These are phyloP conservation scores for Colletotrichum cereale DNA, from an alignment of 2,329 filamentous ascomycete species.

Conservation along the genomic window DNA sequence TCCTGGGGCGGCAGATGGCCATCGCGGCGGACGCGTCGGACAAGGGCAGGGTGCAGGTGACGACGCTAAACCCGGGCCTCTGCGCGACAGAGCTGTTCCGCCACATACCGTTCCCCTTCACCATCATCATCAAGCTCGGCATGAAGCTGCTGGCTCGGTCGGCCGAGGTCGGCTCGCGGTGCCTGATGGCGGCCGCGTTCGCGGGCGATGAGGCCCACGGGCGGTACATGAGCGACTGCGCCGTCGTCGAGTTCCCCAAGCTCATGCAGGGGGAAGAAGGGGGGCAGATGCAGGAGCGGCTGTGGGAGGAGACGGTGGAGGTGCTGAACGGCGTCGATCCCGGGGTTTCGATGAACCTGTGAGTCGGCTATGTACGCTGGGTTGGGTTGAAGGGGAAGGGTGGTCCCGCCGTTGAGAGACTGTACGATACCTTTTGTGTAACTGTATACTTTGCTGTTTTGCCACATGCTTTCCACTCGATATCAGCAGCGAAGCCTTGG, in stretches of 20 bases:
- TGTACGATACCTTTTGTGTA: too few species aligned
- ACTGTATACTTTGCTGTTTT: too few species aligned
- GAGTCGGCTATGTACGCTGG: background rate
- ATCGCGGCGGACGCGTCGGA: conserved; percentile 46
- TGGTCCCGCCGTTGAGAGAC: too few species aligned
- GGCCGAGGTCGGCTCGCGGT: conserved; percentile 55
- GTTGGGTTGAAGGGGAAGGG: too few species aligned
- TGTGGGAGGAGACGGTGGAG: conserved; percentile 58
- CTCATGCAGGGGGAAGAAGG: conserved; percentile 53
- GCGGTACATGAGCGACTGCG: conserved; percentile 53
- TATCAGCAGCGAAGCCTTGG: background rate
- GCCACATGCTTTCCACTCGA: background rate
- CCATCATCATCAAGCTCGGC: conserved; percentile 39
- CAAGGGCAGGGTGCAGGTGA: conserved; percentile 53
- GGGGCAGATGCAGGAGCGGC: conserved; percentile 48
- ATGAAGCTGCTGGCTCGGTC: conserved; percentile 50
- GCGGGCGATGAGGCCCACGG: conserved; percentile 56
- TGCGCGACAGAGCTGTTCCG: conserved; percentile 57
- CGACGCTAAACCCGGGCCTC: conserved; percentile 55
- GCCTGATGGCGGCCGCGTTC: conserved; percentile 53
- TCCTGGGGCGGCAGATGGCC: conserved; percentile 52
- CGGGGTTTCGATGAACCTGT: conserved; percentile 52
- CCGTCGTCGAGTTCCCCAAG: conserved; percentile 43
- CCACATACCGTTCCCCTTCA: conserved; percentile 47
- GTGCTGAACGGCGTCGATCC: conserved; percentile 58